A percentile compares a stretch with the other conserved stretches of the same genome.
Conservation (phyloP, 306 rosid genomes). For the Datisca glomerata region DNA sequence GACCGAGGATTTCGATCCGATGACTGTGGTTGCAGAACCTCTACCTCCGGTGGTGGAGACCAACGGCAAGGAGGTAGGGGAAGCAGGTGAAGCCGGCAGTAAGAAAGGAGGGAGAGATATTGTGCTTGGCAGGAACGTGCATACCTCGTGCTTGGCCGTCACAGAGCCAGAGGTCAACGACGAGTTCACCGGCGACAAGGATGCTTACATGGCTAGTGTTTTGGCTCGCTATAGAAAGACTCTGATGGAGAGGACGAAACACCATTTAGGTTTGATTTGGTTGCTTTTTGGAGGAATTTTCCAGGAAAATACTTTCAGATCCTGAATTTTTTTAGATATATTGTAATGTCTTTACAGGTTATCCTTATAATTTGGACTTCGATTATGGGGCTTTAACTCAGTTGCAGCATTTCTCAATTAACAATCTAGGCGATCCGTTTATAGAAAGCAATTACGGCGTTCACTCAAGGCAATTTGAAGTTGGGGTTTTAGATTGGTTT, state of each 20-base stretch:
- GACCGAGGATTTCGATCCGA: slow-evolving; percentile 19
- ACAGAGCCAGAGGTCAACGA: slow-evolving; percentile 71
- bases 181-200: slow-evolving; percentile 67
- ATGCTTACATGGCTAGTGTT: slow-evolving; percentile 76
- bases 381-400: slow-evolving; percentile 83
- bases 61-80: slow-evolving; percentile 2
- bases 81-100: background rate
- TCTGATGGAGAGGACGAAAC: slow-evolving; percentile 52
- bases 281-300: background rate
- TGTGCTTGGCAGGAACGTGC: slow-evolving; percentile 56
- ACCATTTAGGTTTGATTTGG: slow-evolving; percentile 48
- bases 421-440: slow-evolving; percentile 95
- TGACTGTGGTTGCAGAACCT: slow-evolving; percentile 24
- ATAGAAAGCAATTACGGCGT: slow-evolving; percentile 94
- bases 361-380: slow-evolving; percentile 87
- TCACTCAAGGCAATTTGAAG: slow-evolving; percentile 87
- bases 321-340: background rate
- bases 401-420: slow-evolving; percentile 92
- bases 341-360: slow-evolving; percentile 30
- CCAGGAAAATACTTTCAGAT: background rate
- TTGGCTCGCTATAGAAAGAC: slow-evolving; percentile 52
- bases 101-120: slow-evolving; percentile 29
- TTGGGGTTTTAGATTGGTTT: slow-evolving; percentile 98
- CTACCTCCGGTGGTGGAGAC: slow-evolving; percentile 17
- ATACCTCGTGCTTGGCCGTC: slow-evolving; percentile 46